Conservation (phyloP, 2,329 filamentous ascomycete genomes). For the Dactylonectria estremocensis region DNA sequence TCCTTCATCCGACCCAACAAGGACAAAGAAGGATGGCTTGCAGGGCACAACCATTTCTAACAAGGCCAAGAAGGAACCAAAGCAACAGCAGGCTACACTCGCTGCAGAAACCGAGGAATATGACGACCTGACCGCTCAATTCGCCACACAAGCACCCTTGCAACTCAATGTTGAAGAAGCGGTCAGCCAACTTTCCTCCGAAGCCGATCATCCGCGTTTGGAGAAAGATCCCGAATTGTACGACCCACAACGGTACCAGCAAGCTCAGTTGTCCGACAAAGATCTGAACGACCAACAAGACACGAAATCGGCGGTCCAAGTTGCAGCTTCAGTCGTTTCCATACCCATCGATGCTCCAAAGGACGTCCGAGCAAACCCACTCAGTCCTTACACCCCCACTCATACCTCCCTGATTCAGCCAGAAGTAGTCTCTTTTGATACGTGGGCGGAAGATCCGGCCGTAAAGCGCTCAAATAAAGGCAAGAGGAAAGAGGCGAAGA, state of each 20-base stretch:
- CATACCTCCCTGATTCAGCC: not conserved
- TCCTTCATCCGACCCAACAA: not conserved
- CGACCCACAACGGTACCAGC: slow-evolving; percentile 15
- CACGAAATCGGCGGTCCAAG: slow-evolving; percentile 4
- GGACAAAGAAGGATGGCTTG: slow-evolving; percentile 21
- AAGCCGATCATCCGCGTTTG: slow-evolving; percentile 22
- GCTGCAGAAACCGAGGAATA: slow-evolving; percentile 12
- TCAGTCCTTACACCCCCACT: slow-evolving; percentile 1
- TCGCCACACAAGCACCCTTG: slow-evolving; percentile 12
- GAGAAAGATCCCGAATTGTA: slow-evolving; percentile 13
- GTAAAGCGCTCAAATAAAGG: slow-evolving; percentile 44
- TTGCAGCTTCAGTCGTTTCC: not conserved
- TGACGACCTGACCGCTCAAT: slow-evolving; percentile 16
- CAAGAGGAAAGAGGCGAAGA: slow-evolving; percentile 54
- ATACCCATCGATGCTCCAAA: not conserved
- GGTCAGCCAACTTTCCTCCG: slow-evolving; percentile 19
- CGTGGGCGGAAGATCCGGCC: slow-evolving; percentile 9
- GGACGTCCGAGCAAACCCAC: not conserved
- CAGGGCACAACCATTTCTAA: slow-evolving; percentile 23
- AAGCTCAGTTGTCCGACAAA: slow-evolving; percentile 5
- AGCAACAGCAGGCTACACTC: slow-evolving; percentile 22
- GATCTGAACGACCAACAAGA: slow-evolving; percentile 6
- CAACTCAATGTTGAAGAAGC: slow-evolving; percentile 25
- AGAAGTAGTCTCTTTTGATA: slow-evolving; percentile 2
- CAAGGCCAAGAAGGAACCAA: slow-evolving; percentile 20